phyloP scores from a whole-genome alignment of 345 rosid genomes.

The Melaleuca alternifolia region DNA sequence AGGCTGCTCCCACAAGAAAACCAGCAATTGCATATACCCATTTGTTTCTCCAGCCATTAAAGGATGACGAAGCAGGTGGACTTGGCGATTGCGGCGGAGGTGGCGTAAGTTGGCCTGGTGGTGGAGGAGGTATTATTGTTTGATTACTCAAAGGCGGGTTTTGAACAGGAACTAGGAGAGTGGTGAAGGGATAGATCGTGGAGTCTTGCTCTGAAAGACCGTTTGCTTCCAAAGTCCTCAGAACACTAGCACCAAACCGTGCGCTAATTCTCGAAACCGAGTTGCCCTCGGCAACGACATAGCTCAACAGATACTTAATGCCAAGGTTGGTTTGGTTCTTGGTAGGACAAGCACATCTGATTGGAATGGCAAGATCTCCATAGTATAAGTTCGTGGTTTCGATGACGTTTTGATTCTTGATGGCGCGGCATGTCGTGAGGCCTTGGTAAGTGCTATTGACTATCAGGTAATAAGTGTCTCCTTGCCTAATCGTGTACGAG shows the following conservation, averaged over 20 bases:
- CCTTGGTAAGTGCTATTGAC: conserved; percentile 23
- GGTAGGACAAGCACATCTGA: conserved; percentile 66
- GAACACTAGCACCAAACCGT: conserved; percentile 24
- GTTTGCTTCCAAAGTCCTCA: conserved; percentile 30
- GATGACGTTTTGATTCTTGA: conserved; percentile 12
- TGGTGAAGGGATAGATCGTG: conserved; percentile 31
- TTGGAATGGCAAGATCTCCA: conserved; percentile 8
- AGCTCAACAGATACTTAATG: conserved; percentile 34
- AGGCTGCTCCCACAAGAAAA: conserved; percentile 6
- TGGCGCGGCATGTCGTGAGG: conserved; percentile 19
- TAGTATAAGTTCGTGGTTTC: not conserved
- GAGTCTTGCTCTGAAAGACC: conserved; percentile 11
- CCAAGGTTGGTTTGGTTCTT: conserved; percentile 27
- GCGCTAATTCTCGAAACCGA: conserved; percentile 8
- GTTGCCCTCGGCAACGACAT: conserved; percentile 21
- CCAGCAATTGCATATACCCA: conserved; percentile 9
- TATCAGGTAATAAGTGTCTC: conserved; percentile 9
- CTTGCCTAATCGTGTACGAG: conserved; percentile 9
- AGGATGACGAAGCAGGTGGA: not conserved
- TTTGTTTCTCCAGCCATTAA: conserved; percentile 2
- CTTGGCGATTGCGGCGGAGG: not conserved
- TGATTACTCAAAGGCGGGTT: conserved; percentile 21
- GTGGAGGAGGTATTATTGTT: conserved; percentile 16
- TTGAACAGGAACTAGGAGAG: conserved; percentile 40
- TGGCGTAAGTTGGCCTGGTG: conserved; percentile 1